Percentiles rank a stretch among this genome's conserved stretches.
Evolutionary conservation across 176 grass and related monocot genomes (phyloP).

Genomic region (Aegilops longissima): DNA sequence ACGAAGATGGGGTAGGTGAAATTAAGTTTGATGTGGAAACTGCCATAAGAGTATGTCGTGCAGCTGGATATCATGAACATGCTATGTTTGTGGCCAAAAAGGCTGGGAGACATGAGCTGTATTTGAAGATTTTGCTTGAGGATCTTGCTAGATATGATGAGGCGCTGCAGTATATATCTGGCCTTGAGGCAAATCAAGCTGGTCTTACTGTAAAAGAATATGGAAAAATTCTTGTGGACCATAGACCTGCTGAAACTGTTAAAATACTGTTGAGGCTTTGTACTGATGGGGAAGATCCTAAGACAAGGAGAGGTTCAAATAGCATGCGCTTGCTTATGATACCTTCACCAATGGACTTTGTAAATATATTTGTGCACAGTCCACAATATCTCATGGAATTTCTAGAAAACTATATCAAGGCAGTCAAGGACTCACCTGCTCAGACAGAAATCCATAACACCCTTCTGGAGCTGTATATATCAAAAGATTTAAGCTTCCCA

Average conservation of each 20-base stretch:
- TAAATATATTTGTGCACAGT: constrained; percentile 93
- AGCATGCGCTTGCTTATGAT: constrained; percentile 65
- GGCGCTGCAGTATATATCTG: constrained; percentile 84
- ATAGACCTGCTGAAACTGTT: constrained; percentile 88
- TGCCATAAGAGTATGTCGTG: constrained; percentile 93
- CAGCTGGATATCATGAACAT: constrained; percentile 96
- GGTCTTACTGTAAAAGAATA: constrained; percentile 93
- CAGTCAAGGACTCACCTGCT: constrained; percentile 77
- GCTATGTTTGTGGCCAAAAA: constrained; percentile 98
- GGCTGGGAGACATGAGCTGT: constrained; percentile 91
- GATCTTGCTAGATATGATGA: constrained; percentile 94
- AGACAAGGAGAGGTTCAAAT: constrained; percentile 44
- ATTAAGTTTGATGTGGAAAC: constrained; percentile 99
- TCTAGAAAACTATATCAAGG: constrained; percentile 84
- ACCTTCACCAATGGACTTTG: constrained; percentile 93
- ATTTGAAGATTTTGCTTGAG: constrained; percentile 98
- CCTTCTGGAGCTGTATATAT: constrained; percentile 93
- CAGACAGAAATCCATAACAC: constrained; percentile 96
- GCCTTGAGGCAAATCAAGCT: constrained; percentile 91
- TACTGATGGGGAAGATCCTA: constrained; percentile 61
- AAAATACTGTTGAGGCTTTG: constrained; percentile 79
- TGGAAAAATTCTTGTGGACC: constrained; percentile 95
- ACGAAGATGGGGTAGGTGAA: constrained; percentile 80
- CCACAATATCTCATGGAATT: constrained; percentile 88
- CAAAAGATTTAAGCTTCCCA: constrained; percentile 73